Percentiles rank a stretch among this genome's conserved stretches.
These are phyloP conservation scores for Panicum hallii DNA, from an alignment of 202 grass and related monocot genomes.

Conservation along the genomic window DNA sequence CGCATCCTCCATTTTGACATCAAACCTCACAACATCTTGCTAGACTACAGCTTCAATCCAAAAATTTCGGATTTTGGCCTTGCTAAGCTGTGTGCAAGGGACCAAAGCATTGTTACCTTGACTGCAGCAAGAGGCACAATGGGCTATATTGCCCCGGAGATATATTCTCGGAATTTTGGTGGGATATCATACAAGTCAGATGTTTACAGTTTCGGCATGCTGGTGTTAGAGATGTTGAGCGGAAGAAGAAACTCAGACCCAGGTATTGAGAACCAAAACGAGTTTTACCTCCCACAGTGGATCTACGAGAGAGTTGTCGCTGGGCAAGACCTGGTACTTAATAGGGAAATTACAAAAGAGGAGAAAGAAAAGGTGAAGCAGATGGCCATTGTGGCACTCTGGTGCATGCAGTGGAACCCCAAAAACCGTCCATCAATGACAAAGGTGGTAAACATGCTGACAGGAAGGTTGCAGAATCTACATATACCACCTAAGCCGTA, in stretches of 20 bases:
- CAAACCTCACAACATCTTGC: constrained; percentile 65
- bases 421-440: constrained; percentile 53
- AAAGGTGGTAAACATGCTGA: constrained; percentile 64
- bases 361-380: constrained; percentile 45
- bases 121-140: constrained; percentile 66
- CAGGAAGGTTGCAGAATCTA: constrained; percentile 50
- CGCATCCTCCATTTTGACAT: constrained; percentile 73
- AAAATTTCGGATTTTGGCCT: constrained; percentile 80
- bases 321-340: constrained; percentile 36
- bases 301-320: constrained; percentile 49
- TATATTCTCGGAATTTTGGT: constrained; percentile 68
- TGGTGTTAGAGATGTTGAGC: constrained; percentile 67
- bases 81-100: constrained; percentile 64
- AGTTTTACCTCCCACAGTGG: constrained; percentile 60
- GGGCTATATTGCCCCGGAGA: constrained; percentile 75
- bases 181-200: constrained; percentile 67
- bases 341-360: background rate
- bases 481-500: constrained; percentile 57
- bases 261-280: constrained; percentile 31
- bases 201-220: constrained; percentile 79
- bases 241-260: constrained; percentile 55
- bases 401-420: constrained; percentile 75
- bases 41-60: constrained; percentile 59
- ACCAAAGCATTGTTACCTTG: constrained; percentile 60
- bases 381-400: constrained; percentile 54